phyloP scores from a whole-genome alignment of 495 filamentous ascomycete species.

The Neurospora sp. region DNA sequence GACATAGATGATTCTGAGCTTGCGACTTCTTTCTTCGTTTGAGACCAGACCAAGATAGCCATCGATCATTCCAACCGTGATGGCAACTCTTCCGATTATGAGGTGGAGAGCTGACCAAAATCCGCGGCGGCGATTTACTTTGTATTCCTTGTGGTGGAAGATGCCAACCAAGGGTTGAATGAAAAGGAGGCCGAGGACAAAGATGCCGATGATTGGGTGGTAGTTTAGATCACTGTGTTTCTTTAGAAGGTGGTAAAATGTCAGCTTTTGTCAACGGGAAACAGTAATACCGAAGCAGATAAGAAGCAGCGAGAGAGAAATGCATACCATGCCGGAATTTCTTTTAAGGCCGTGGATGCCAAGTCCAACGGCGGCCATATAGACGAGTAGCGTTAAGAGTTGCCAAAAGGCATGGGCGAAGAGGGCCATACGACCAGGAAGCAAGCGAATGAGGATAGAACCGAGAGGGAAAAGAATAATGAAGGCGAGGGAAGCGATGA shows the following conservation, averaged over 20 bases:
- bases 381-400: constrained; percentile 37
- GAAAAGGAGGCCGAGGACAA: constrained; percentile 42
- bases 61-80: constrained; percentile 58
- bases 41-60: constrained; percentile 30
- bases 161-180: constrained; percentile 54
- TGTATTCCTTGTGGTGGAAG: constrained; percentile 49
- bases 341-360: constrained; percentile 33
- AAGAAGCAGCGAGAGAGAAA: background rate
- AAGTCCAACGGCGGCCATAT: constrained; percentile 46
- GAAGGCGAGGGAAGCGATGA: constrained; percentile 34
- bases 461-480: constrained; percentile 45
- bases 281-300: background rate
- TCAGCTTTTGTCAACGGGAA: background rate
- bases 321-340: constrained; percentile 2
- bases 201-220: constrained; percentile 49
- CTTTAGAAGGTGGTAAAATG: background rate
- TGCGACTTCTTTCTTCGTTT: too few species aligned
- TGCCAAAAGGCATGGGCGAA: constrained; percentile 48
- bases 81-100: constrained; percentile 48
- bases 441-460: constrained; percentile 42
- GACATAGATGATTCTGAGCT: background rate
- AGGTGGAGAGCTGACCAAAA: constrained; percentile 47
- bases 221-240: constrained; percentile 1
- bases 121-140: constrained; percentile 33
- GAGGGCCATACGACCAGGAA: constrained; percentile 22